A percentile compares a stretch with the other conserved stretches of the same genome.
Evolutionary conservation across 805 yeast species (phyloP).

Genomic region (Cyberlindnera suaveolens): DNA sequence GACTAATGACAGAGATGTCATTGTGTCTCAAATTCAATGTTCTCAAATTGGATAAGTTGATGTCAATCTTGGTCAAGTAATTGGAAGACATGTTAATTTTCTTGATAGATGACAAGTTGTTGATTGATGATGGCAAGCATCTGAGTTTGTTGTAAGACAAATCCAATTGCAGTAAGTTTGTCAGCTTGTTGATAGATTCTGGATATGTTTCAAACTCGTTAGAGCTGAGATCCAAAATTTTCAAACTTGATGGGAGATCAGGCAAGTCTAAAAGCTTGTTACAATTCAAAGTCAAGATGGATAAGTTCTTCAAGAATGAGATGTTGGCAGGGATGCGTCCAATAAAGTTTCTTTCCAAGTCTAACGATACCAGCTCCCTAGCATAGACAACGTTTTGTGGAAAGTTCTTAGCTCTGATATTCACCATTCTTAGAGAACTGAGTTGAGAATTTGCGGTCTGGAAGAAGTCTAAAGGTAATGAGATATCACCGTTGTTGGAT

Average conservation of each 20-base stretch:
- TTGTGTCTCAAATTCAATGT: constrained; percentile 78
- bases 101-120: constrained; percentile 52
- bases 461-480: constrained; percentile 77
- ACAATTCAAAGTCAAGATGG: constrained; percentile 62
- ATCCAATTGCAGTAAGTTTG: constrained; percentile 60
- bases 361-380: constrained; percentile 55
- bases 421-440: constrained; percentile 57
- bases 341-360: constrained; percentile 74
- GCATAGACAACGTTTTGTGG: constrained; percentile 73
- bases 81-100: constrained; percentile 75
- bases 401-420: constrained; percentile 66
- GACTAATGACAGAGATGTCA: constrained; percentile 36
- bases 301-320: constrained; percentile 45
- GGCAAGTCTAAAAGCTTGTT: constrained; percentile 67
- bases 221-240: constrained; percentile 69
- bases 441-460: constrained; percentile 70
- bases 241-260: constrained; percentile 44
- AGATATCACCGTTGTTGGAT: constrained; percentile 80
- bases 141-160: constrained; percentile 74
- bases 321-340: constrained; percentile 54
- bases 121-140: constrained; percentile 53
- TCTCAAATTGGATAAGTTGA: constrained; percentile 48
- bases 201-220: constrained; percentile 64
- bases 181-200: constrained; percentile 54
- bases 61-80: constrained; percentile 34